Conservation (phyloP, 2,329 filamentous ascomycete genomes). For the Dactylonectria estremocensis region DNA sequence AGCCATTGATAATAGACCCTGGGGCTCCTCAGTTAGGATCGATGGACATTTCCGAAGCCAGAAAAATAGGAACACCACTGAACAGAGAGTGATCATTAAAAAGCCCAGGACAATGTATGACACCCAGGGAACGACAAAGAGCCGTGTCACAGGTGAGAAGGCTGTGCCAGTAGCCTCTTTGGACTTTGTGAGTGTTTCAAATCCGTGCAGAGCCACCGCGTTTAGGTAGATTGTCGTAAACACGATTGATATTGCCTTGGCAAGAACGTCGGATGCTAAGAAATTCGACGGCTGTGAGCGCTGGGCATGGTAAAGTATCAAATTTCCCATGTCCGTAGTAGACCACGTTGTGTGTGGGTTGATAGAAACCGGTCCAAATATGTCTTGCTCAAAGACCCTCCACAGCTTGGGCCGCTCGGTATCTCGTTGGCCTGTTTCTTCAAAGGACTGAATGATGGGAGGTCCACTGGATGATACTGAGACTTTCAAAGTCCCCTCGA, state of each 20-base stretch:
- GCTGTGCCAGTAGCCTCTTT: constrained; percentile 1
- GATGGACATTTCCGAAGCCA: constrained; percentile 19
- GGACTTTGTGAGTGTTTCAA: constrained; percentile 8
- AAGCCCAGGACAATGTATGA: constrained; percentile 28
- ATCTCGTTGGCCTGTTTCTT: constrained; percentile 17
- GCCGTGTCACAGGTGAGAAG: constrained; percentile 18
- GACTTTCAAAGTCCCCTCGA: constrained; percentile 12
- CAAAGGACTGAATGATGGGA: constrained; percentile 14
- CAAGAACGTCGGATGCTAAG: constrained; percentile 3
- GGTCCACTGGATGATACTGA: background rate
- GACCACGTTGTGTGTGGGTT: constrained; percentile 28
- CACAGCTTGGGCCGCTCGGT: constrained; percentile 24
- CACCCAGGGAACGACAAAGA: constrained; percentile 32
- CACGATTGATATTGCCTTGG: constrained; percentile 22
- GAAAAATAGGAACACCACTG: constrained; percentile 6
- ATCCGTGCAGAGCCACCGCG: constrained; percentile 22
- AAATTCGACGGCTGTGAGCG: constrained; percentile 5
- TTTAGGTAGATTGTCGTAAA: constrained; percentile 28
- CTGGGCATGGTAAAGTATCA: constrained; percentile 29
- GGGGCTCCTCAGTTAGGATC: constrained; percentile 26
- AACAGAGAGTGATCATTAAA: constrained; percentile 15
- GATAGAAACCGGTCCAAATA: constrained; percentile 23
- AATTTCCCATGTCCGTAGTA: constrained; percentile 24
- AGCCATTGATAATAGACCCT: constrained; percentile 29
- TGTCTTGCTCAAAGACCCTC: constrained; percentile 30